A percentile compares a stretch with the other conserved stretches of the same genome.
These are phyloP conservation scores for Calvatia gigantea DNA, from an alignment of 768 basidiomycete genomes.

Conservation along the genomic window DNA sequence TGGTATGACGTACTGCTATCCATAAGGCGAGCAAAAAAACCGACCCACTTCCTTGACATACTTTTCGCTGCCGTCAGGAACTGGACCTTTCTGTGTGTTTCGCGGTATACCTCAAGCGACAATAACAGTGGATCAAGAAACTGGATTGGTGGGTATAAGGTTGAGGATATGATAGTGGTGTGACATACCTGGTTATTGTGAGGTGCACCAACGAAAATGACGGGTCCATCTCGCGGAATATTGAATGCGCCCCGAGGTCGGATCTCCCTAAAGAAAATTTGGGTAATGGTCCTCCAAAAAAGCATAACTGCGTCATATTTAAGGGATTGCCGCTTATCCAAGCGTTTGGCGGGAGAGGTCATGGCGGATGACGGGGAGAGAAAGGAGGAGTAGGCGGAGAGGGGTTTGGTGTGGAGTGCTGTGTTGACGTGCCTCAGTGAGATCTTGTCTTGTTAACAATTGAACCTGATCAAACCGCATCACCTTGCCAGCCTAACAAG, in stretches of 20 bases:
- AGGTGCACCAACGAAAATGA: constrained; percentile 91
- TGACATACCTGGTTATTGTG: constrained; percentile 80
- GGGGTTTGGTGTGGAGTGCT: background rate
- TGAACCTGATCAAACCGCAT: background rate
- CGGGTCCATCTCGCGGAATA: constrained; percentile 84
- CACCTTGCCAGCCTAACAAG: background rate
- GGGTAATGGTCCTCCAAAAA: constrained; percentile 83
- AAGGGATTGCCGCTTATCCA: constrained; percentile 22
- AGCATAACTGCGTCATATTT: constrained; percentile 74
- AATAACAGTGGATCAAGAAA: constrained; percentile 91
- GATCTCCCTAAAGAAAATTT: constrained; percentile 96
- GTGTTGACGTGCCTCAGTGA: background rate
- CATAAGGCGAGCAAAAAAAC: constrained; percentile 79
- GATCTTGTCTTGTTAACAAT: background rate
- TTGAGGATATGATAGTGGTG: background rate
- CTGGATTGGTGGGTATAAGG: constrained; percentile 34
- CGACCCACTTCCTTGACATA: constrained; percentile 75
- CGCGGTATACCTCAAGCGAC: constrained; percentile 80
- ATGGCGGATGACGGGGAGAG: constrained; percentile 14
- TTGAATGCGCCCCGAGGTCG: constrained; percentile 93
- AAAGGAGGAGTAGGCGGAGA: constrained; percentile 7
- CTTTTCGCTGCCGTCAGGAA: constrained; percentile 90
- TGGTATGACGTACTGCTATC: constrained; percentile 65
- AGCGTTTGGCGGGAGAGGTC: constrained; percentile 15
- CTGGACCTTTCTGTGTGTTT: constrained; percentile 76